Evolutionary conservation across 2,329 filamentous ascomycete species (phyloP), one percentile per base, ranked within the genome.

Genomic region (Nannizziopsis arthrosporioides): DNA sequence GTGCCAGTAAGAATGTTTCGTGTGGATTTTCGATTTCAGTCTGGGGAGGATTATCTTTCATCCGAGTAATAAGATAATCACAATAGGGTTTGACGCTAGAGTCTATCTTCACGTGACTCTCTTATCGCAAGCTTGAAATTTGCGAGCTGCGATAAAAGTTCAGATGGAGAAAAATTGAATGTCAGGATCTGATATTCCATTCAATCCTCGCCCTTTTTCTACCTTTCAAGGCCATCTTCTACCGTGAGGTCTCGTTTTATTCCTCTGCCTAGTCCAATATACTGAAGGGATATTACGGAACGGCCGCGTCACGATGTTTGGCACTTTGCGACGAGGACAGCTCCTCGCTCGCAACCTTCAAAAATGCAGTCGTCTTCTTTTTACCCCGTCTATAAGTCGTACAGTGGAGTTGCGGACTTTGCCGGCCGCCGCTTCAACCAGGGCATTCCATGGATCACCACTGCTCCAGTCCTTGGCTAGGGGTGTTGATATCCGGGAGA

Each of bases 301-400:
- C 37, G 36, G 35, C 42, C 41, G 55, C 22, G 22, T 7, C 22
- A 7, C 19, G 31, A 69, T 69, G 66, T 58, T 68, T 53, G 58
- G 60, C 56, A 60, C 60, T 55, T 55, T 68, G 57, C 66, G 64
- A 57, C 63, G 63, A 41, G 52, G 54, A 51, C 64, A 62, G 48
- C 61, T 61, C 55, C 61, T 65, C 46, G 57, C 56, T 49, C 64
- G 63, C 47, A 65, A 59, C 48, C 55, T 68, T 47, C 64, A 63
- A 51, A 57, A 57, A 50, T 63, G 61, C 48, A 54, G 55, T 50
- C 59, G 61, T 47, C 61, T 59, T 34, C 51, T 60, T 42, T 55
- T 57, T 50, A 59, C 57, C 49, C 38, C 47, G n/a, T 14, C 46
- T n/a, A 38, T 37, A 14, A 56, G 54, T 37, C 55, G 61, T 30